Base-by-base conservation (phyloP, 495 filamentous ascomycete genomes). In the Tuber magnatum region DNA sequence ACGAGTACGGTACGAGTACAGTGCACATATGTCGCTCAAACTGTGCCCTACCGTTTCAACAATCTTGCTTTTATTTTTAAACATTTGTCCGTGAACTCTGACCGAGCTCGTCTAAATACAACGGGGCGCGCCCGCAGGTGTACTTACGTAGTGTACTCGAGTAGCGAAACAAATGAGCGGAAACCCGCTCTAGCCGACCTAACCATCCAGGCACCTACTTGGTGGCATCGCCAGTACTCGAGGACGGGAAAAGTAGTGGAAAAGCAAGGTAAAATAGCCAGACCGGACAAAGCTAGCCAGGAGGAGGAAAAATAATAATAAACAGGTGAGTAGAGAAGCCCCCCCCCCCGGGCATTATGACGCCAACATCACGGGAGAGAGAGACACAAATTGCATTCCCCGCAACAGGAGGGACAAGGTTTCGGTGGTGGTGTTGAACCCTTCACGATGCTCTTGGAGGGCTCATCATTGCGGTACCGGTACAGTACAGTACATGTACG, bases 351-450 rank as follows among this genome's bases (percentile, higher is more conserved):
- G 32, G 7, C 28, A 65, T 35, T 65, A 65, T 65, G 56, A 65
- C 56, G 56, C 56, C 56, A 32, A 56, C 10, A 7, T 56, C 48
- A 56, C 24, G 48, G 20, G 51, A 61, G 43, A 48, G 43, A 48
- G 46, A 48, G 16, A 48, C 46, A 48, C 46, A 48, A 24, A 24
- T 48, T 48, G 16, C 46, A 48, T 48, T 48, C 42, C 22, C 46
- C 46, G 22, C 46, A 48, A 48, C 18, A 48, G 16, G 16, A 48
- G 51, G 51, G 51, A 56, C 51, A 28, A 28, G 24, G 39, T 24
- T 71, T 71, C 16, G 68, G 40, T 44, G 38, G 41, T 77, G 73
- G 76, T 77, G 70, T 75, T 77, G 76, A 77, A 43, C 22, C 42
- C 4, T 68, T 75, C 69, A 61, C 39, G 24, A 75, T 77, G 5